phyloP scores from a whole-genome alignment of 768 basidiomycete genomes.

The Lentinula guzmanii region DNA sequence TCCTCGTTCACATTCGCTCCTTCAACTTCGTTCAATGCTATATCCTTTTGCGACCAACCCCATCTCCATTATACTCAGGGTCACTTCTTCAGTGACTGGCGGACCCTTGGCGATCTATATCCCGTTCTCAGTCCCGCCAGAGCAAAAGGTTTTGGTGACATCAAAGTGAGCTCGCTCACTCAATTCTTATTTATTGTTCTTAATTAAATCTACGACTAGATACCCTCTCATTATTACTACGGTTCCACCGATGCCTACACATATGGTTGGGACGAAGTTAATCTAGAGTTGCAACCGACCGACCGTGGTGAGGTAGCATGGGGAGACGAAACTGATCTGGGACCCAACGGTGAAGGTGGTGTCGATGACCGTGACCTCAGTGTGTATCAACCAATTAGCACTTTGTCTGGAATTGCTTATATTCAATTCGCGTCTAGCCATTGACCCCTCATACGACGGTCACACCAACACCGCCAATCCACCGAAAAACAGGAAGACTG shows the following conservation, averaged over 20 bases:
- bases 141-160: conserved; percentile 79
- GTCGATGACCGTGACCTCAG: background rate
- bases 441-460: background rate
- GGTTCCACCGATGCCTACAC: conserved; percentile 77
- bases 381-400: background rate
- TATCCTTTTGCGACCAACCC: conserved; percentile 77
- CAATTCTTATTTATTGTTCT: background rate
- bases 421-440: background rate
- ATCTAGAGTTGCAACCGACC: conserved; percentile 63
- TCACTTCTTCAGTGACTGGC: conserved; percentile 97
- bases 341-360: background rate
- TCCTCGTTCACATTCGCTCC: conserved; percentile 61
- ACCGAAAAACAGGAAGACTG: background rate
- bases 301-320: conserved; percentile 70
- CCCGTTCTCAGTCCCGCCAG: conserved; percentile 94
- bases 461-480: conserved; percentile 1
- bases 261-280: conserved; percentile 84
- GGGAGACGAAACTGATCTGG: background rate
- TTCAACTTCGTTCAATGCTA: conserved; percentile 47
- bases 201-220: conserved; percentile 18
- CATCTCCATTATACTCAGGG: conserved; percentile 86
- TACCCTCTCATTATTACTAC: conserved; percentile 97
- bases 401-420: background rate
- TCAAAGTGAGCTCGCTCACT: conserved; percentile 31
- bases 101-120: conserved; percentile 81